A percentile compares a stretch with the other conserved stretches of the same genome.
These are phyloP conservation scores for Ustilago sp. DNA, from an alignment of 1,284 basidiomycete genomes.

Conservation along the genomic window DNA sequence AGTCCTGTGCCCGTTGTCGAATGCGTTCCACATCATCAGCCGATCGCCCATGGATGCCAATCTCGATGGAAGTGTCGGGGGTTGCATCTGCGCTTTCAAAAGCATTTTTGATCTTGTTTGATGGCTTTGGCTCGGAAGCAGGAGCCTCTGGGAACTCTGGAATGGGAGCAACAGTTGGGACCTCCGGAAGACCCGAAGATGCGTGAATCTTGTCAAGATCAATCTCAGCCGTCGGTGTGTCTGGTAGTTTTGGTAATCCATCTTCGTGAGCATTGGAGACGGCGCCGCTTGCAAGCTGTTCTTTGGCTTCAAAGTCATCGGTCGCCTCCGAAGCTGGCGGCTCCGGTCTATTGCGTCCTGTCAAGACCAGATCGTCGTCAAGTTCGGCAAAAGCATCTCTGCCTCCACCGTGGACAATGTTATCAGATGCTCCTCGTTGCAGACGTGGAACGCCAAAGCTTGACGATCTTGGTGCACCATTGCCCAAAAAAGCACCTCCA, in stretches of 20 bases:
- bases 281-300: slow-evolving; percentile 7
- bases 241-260: slow-evolving; percentile 39
- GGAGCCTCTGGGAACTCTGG: slow-evolving; percentile 55
- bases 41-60: slow-evolving; percentile 52
- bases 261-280: slow-evolving; percentile 11
- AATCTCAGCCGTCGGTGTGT: slow-evolving; percentile 47
- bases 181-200: slow-evolving; percentile 14
- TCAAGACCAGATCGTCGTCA: slow-evolving; percentile 52
- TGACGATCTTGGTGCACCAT: slow-evolving; percentile 33
- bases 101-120: slow-evolving; percentile 22
- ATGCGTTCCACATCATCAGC: slow-evolving; percentile 49
- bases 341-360: slow-evolving; percentile 40
- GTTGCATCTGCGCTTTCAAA: slow-evolving; percentile 26
- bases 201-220: slow-evolving; percentile 40
- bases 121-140: slow-evolving; percentile 32
- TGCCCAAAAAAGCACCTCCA: slow-evolving; percentile 48
- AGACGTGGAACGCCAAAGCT: slow-evolving; percentile 27
- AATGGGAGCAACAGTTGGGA: slow-evolving; percentile 18
- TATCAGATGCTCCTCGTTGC: slow-evolving; percentile 44
- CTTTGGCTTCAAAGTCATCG: slow-evolving; percentile 14
- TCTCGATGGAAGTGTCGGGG: slow-evolving; percentile 54
- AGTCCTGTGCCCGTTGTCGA: slow-evolving; percentile 35
- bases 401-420: slow-evolving; percentile 38
- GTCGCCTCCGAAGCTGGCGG: slow-evolving; percentile 4
- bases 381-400: slow-evolving; percentile 62